These are phyloP conservation scores for Verticillium klebahnii DNA, from an alignment of 2,329 filamentous ascomycete genomes.

Conservation along the genomic window DNA sequence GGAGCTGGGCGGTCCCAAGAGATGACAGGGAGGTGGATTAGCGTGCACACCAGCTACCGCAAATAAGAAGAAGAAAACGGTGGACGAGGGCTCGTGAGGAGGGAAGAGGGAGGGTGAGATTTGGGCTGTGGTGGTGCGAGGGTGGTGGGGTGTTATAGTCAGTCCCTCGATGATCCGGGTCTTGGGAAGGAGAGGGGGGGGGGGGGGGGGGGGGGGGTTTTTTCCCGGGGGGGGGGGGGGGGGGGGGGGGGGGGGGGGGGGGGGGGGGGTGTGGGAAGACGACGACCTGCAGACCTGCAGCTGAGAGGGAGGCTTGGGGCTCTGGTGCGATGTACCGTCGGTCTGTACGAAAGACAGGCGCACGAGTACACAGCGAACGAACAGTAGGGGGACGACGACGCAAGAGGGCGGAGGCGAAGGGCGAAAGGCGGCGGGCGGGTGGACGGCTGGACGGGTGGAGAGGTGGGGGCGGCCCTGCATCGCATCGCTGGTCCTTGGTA, in stretches of 20 bases:
- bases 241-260: constrained; percentile 1
- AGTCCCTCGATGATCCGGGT: constrained; percentile 9
- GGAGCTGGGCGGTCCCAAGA: constrained; percentile 50
- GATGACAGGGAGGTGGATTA: constrained; percentile 36
- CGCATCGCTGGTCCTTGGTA: no score
- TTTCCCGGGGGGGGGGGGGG: background rate
- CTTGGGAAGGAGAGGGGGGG: background rate
- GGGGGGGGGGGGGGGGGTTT: constrained; percentile 1
- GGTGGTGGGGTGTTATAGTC: constrained; percentile 47
- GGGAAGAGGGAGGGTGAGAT: constrained; percentile 42
- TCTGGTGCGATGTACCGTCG: background rate
- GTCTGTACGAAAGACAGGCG: background rate
- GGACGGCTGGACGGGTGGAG: background rate
- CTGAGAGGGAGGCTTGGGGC: no score
- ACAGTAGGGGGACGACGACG: no score
- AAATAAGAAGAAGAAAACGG: constrained; percentile 54
- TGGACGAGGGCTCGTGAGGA: constrained; percentile 56
- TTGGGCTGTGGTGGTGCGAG: constrained; percentile 34
- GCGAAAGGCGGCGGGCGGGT: background rate
- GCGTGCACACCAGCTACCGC: constrained; percentile 58
- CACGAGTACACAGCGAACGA: background rate
- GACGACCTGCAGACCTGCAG: background rate
- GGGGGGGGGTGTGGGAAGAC: background rate
- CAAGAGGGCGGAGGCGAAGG: background rate
- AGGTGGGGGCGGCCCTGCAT: background rate